Percentiles rank a stretch among this genome's conserved stretches.
Evolutionary conservation across 2,329 filamentous ascomycete species (phyloP).

Genomic region (Colletotrichum gigasporum): DNA sequence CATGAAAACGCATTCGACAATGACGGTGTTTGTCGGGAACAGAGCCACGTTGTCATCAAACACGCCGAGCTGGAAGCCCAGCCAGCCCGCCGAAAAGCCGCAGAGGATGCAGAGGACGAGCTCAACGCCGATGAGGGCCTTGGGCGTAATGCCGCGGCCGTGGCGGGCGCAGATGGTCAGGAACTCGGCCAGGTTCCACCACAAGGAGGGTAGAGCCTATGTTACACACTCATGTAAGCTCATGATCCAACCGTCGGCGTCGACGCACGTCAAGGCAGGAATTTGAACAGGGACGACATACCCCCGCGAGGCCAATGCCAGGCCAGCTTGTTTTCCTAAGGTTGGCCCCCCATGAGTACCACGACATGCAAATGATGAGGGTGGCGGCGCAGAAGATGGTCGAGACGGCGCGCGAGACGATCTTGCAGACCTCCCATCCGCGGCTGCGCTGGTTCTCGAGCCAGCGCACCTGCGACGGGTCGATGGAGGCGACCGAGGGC

Average conservation of each 20-base stretch:
- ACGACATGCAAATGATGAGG: constrained; percentile 16
- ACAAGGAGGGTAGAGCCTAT: constrained; percentile 25
- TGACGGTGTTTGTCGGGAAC: not conserved
- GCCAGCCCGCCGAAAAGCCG: not conserved
- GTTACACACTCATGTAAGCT: not conserved
- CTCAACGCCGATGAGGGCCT: constrained; percentile 39
- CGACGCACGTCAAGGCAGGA: not conserved
- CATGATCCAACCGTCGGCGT: not conserved
- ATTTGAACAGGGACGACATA: not conserved
- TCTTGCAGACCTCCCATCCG: constrained; percentile 36
- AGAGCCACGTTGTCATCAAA: not conserved
- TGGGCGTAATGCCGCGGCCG: constrained; percentile 37
- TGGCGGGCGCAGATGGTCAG: constrained; percentile 35
- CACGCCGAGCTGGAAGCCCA: not conserved
- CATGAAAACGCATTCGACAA: constrained; percentile 8
- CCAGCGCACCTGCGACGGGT: constrained; percentile 26
- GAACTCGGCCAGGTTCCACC: constrained; percentile 39
- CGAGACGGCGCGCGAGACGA: constrained; percentile 34
- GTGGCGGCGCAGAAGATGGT: constrained; percentile 28
- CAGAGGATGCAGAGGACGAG: constrained; percentile 33
- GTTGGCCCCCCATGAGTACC: not conserved
- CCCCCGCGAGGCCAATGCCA: not conserved
- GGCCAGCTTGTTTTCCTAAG: not conserved
- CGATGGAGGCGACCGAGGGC: constrained; percentile 26
- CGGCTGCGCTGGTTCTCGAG: constrained; percentile 18